Conservation (phyloP, 2,329 filamentous ascomycete species). For the Fusarium graminum region DNA sequence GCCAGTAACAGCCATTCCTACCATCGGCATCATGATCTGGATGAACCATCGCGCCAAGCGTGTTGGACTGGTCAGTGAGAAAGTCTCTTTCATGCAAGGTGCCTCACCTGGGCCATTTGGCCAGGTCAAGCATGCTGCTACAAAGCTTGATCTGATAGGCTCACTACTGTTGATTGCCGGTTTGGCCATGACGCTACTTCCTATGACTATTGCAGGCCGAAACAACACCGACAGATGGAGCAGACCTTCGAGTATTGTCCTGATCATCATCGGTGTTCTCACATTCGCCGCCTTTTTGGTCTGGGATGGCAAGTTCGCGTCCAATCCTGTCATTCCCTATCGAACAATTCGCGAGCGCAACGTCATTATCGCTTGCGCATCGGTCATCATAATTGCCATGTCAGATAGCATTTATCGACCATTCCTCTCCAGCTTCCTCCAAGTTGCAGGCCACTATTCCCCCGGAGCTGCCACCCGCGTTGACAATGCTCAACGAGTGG, state of each 20-base stretch:
- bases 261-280: constrained; percentile 20
- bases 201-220: constrained; percentile 35
- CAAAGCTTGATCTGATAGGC: constrained; percentile 26
- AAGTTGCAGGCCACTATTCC: constrained; percentile 33
- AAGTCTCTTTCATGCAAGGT: constrained; percentile 12
- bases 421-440: constrained; percentile 29
- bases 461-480: constrained; percentile 35
- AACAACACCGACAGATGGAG: constrained; percentile 39
- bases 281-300: constrained; percentile 25
- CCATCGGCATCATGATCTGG: constrained; percentile 37
- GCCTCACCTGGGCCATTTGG: not conserved
- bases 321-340: constrained; percentile 33
- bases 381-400: constrained; percentile 34
- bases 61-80: constrained; percentile 15
- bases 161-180: constrained; percentile 32
- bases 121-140: constrained; percentile 14
- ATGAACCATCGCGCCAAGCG: constrained; percentile 25
- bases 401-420: constrained; percentile 39
- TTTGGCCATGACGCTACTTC: constrained; percentile 34
- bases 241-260: constrained; percentile 28
- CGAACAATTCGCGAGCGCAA: constrained; percentile 39
- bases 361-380: constrained; percentile 34
- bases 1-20: constrained; percentile 25
- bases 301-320: constrained; percentile 34
- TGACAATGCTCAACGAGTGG: constrained; percentile 33